Evolutionary conservation across 768 basidiomycete genomes (phyloP), one percentile per base, ranked within the genome.

Genomic region (Calocera cornea): DNA sequence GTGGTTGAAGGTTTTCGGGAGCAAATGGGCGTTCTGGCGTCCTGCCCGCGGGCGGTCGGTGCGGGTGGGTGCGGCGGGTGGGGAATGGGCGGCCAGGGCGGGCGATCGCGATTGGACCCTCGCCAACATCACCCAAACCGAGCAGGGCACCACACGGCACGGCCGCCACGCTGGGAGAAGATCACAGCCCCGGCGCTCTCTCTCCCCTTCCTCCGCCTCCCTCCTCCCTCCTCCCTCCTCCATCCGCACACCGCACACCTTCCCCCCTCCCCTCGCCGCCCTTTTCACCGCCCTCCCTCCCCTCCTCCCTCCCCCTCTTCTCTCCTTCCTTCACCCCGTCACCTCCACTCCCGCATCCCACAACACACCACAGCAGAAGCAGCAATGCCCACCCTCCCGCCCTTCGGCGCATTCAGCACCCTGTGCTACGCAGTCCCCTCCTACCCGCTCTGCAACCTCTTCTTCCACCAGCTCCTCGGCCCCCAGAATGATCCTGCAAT

Each of bases 401-500:
- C 78, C 70, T 90, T 92, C 75, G 89, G 89, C 68, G 87, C 90
- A 73, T 92, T 90, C 76, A 75, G 80, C 73, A 78, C 83, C 22
- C 79, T 89, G 65, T 92, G 92, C 76, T 78, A 80, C 44, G 77
- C 83, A 47, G 83, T 83, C 10, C 90, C 91, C 1, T 89, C 88
- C 54, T 89, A 95, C 74, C 85, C 94, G 0, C 90, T 91, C 85
- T 97, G 95, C 79, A 97, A 97, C 75, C 86, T 97, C 72, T 95
- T 95, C 79, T 93, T 93, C 78, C 84, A 84, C 68, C 92, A 95
- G 81, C 87, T 92, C 24, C 71, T 75, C 54, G 44, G 73, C 19
- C 64, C 69, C 33, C 69, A 71, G 8, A 31, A 67, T 12, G 79
- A 73, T 2, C 67, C 66, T 14, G 38, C 41, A n/a, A 65, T 72